Percentiles rank a stretch among this genome's conserved stretches.
Evolutionary conservation across 2,329 filamentous ascomycete species (phyloP).

Genomic region (Cladosporium sphaerospermum): DNA sequence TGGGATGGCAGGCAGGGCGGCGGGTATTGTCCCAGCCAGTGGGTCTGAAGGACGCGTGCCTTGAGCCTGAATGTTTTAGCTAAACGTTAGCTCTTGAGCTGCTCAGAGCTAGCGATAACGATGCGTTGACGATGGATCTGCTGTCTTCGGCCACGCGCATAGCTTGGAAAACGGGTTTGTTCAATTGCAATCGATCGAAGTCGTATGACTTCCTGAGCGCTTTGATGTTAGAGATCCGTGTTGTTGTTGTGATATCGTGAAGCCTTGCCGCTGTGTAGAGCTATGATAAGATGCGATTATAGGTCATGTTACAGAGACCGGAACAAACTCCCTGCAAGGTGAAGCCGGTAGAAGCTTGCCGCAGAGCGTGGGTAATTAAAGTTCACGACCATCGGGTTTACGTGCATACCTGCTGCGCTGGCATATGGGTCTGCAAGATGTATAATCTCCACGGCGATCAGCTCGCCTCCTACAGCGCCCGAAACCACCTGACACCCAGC

Average conservation of each 20-base stretch:
- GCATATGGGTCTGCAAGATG: conserved; percentile 1
- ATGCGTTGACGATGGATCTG: not conserved
- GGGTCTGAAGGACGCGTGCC: not conserved
- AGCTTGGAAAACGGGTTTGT: too few species aligned
- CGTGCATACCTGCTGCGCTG: conserved; percentile 6
- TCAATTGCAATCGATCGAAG: too few species aligned
- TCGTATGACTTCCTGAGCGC: too few species aligned
- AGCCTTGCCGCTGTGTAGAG: too few species aligned
- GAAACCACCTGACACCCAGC: not conserved
- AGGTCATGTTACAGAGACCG: not conserved
- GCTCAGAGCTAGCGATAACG: not conserved
- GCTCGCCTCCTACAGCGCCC: not conserved
- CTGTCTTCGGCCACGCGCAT: too few species aligned
- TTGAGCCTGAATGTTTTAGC: not conserved
- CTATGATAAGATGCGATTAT: too few species aligned
- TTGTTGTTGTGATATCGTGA: not conserved
- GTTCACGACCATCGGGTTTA: conserved; percentile 6
- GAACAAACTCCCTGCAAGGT: not conserved
- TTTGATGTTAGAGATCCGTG: too few species aligned
- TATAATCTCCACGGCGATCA: not conserved
- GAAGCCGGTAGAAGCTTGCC: not conserved
- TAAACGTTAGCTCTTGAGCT: not conserved
- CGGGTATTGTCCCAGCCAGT: not conserved
- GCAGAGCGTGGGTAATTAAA: not conserved
- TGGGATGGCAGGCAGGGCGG: not conserved